Conservation (phyloP, 768 basidiomycete species). For the Tricholoma matsutake region DNA sequence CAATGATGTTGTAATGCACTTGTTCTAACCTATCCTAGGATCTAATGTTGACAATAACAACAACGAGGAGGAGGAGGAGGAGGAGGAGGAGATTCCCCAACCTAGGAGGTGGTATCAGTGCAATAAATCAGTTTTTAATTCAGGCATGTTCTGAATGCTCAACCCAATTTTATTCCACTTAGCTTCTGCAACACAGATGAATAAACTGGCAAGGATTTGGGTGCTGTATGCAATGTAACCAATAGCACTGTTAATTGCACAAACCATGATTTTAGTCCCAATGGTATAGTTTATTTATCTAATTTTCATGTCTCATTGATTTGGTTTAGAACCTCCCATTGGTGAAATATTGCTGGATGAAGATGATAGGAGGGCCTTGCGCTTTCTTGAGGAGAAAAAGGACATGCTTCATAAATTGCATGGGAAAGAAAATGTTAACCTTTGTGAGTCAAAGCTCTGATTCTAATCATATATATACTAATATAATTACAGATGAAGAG, state of each 20-base stretch:
- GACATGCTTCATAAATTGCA: no score
- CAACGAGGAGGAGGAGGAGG: not conserved
- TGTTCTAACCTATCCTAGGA: not conserved
- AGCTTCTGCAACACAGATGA: not conserved
- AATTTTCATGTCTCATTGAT: not conserved
- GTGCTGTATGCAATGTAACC: not conserved
- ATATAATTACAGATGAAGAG: not conserved
- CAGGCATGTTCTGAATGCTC: not conserved
- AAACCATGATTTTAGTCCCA: not conserved
- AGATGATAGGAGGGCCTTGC: not conserved
- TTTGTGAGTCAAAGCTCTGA: not conserved
- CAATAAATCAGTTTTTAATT: not conserved
- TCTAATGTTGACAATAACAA: no score
- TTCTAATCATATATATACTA: not conserved
- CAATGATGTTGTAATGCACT: not conserved
- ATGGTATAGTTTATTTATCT: no score
- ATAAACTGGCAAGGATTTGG: not conserved
- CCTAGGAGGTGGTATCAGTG: not conserved
- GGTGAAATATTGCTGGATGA: not conserved
- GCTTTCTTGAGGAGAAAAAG: not conserved
- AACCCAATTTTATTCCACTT: not conserved
- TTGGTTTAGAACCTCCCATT: not conserved
- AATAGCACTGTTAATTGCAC: not conserved
- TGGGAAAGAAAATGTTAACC: not conserved
- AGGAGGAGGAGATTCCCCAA: not conserved